These are phyloP conservation scores for Paecilomyces sp. DNA, from an alignment of 2,329 filamentous ascomycete genomes.

Conservation along the genomic window DNA sequence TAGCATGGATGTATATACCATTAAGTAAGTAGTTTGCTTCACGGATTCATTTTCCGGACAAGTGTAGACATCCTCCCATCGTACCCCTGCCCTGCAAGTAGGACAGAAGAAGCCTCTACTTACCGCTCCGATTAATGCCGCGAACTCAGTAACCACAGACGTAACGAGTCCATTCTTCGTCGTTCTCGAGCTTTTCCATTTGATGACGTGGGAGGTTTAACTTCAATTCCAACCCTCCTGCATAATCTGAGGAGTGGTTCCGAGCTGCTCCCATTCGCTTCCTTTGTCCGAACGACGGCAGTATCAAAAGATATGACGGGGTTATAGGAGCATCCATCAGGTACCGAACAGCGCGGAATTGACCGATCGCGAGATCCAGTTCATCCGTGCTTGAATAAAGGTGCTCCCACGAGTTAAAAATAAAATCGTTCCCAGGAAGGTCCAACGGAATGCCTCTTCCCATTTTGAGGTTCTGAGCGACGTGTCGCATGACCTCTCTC, in stretches of 20 bases:
- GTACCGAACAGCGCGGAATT: neutral
- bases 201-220: neutral
- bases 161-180: neutral
- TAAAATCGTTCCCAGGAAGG: neutral
- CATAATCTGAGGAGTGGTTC: neutral
- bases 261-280: neutral
- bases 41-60: neutral
- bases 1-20: neutral
- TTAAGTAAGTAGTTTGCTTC: neutral
- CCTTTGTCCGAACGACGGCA: neutral
- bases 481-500: neutral
- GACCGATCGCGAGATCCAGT: neutral
- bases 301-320: neutral
- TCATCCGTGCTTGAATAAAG: neutral
- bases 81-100: neutral
- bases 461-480: neutral
- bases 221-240: neutral
- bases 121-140: neutral
- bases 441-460: neutral
- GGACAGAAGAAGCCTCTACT: neutral
- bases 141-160: neutral
- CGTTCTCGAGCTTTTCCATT: neutral
- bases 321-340: neutral
- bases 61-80: neutral
- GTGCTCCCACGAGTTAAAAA: neutral